Conservation (phyloP, 2,329 filamentous ascomycete species). For the Diplodia sapinea region DNA sequence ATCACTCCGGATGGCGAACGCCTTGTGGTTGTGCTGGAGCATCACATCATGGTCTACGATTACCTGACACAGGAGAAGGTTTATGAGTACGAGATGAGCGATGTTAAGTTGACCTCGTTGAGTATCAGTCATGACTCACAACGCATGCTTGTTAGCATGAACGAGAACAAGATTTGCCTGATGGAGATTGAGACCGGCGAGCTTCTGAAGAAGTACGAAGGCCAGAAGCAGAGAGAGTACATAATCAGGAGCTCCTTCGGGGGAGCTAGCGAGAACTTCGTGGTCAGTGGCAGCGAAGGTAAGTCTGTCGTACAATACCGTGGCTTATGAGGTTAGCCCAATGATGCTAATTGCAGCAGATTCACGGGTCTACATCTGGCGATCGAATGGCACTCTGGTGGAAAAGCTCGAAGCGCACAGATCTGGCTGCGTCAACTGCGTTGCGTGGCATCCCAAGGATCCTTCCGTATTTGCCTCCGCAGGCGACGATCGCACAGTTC, state of each 20-base stretch:
- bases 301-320: constrained; percentile 37
- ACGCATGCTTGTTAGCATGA: constrained; percentile 81
- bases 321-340: neutral
- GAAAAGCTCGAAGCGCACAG: constrained; percentile 77
- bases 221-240: constrained; percentile 75
- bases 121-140: constrained; percentile 81
- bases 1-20: constrained; percentile 80
- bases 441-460: constrained; percentile 86
- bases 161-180: constrained; percentile 76
- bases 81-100: constrained; percentile 73
- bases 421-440: constrained; percentile 79
- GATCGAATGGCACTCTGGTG: constrained; percentile 78
- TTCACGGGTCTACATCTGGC: constrained; percentile 83
- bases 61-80: constrained; percentile 74
- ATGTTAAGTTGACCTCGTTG: constrained; percentile 76
- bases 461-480: constrained; percentile 87
- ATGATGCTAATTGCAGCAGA: constrained; percentile 53
- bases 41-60: constrained; percentile 81
- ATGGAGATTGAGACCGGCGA: constrained; percentile 77
- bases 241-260: constrained; percentile 86
- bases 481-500: constrained; percentile 83
- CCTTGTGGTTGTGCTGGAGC: constrained; percentile 77
- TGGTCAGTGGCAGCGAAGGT: constrained; percentile 92
- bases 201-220: constrained; percentile 75
- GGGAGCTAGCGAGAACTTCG: constrained; percentile 88